A percentile compares a stretch with the other conserved stretches of the same genome.
Conservation (phyloP, 1,284 basidiomycete genomes). For the Boletus smithii region DNA sequence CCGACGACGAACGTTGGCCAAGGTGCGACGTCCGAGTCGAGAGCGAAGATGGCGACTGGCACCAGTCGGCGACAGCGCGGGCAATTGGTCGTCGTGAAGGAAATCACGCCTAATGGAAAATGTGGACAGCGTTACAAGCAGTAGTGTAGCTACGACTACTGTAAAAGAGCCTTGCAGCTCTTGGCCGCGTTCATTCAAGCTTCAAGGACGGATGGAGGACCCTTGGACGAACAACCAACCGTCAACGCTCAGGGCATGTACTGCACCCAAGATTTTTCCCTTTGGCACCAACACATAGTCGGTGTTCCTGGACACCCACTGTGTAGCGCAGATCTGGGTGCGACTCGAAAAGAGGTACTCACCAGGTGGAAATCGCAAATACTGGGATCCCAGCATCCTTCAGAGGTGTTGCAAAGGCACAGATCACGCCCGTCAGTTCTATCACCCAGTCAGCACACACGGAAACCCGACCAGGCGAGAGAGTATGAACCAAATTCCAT, state of each 20-base stretch:
- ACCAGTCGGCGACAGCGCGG: conserved; percentile 40
- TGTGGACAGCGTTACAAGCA: no score
- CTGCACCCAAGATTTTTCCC: conserved; percentile 40
- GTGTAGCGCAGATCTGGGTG: conserved; percentile 1
- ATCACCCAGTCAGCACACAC: conserved; percentile 4
- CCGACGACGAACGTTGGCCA: conserved; percentile 7
- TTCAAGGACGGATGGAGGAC: no score
- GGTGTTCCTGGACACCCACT: conserved; percentile 47
- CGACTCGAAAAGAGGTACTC: conserved; percentile 15
- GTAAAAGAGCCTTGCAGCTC: no score
- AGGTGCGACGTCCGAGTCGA: conserved; percentile 1
- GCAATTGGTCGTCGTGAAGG: background rate
- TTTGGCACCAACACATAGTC: conserved; percentile 57
- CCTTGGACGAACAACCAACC: conserved; percentile 54
- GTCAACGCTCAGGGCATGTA: conserved; percentile 41
- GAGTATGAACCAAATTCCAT: conserved; percentile 58
- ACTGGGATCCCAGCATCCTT: conserved; percentile 53
- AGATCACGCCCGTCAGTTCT: conserved; percentile 60
- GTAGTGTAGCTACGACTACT: no score
- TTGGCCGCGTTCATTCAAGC: no score
- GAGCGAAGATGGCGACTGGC: conserved; percentile 7
- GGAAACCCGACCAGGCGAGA: conserved; percentile 1
- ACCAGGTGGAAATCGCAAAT: conserved; percentile 73
- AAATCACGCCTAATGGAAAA: no score
- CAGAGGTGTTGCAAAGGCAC: conserved; percentile 54